These are phyloP conservation scores for Pleurotus djamor DNA, from an alignment of 768 basidiomycete species.

Conservation along the genomic window DNA sequence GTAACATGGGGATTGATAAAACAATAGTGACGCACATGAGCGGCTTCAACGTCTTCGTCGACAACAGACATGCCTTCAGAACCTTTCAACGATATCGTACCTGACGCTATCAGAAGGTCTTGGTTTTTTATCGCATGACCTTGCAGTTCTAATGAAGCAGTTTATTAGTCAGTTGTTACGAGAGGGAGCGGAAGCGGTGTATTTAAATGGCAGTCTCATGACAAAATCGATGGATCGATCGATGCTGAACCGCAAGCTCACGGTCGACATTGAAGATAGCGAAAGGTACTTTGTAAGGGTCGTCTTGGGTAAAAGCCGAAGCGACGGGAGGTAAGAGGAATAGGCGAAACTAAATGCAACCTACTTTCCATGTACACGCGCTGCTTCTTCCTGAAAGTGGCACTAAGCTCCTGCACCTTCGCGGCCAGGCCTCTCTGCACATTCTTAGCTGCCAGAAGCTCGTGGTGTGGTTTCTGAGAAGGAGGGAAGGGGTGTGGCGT, in stretches of 20 bases:
- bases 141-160: constrained; percentile 67
- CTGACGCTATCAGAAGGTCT: constrained; percentile 89
- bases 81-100: constrained; percentile 78
- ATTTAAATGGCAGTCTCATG: constrained; percentile 14
- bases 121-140: constrained; percentile 98
- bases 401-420: constrained; percentile 91
- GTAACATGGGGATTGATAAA: constrained; percentile 11
- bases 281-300: constrained; percentile 1
- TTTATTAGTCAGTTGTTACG: background rate
- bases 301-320: constrained; percentile 16
- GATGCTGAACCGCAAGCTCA: background rate
- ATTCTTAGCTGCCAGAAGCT: constrained; percentile 79
- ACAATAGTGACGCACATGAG: constrained; percentile 46
- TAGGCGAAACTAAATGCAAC: constrained; percentile 29
- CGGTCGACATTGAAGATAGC: background rate
- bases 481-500: constrained; percentile 68
- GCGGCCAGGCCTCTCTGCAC: constrained; percentile 96
- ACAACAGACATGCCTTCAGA: constrained; percentile 81
- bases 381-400: constrained; percentile 94
- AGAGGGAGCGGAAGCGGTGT: constrained; percentile 8
- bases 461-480: constrained; percentile 37
- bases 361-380: constrained; percentile 97
- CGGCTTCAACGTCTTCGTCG: constrained; percentile 89
- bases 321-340: constrained; percentile 11
- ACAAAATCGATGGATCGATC: constrained; percentile 12